Percentiles rank a stretch among this genome's conserved stretches.
Conservation (phyloP, 2,329 filamentous ascomycete species). For the Sporothrix brasiliensis region DNA sequence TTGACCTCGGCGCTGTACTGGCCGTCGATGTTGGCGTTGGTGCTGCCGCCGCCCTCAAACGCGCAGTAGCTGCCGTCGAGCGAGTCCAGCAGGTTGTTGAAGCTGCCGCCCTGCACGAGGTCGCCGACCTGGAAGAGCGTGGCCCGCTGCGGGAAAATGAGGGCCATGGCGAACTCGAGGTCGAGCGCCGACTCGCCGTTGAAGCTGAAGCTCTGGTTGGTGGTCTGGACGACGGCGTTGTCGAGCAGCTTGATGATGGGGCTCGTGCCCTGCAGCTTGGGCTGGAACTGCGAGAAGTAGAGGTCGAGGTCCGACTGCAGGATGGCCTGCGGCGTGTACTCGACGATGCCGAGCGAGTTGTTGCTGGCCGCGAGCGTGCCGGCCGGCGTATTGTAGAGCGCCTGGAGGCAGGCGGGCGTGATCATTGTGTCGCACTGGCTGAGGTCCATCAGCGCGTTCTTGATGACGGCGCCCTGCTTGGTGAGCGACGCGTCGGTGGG, state of each 20-base stretch:
- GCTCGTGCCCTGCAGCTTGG: slow-evolving; percentile 46
- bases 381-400: slow-evolving; percentile 51
- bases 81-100: slow-evolving; percentile 45
- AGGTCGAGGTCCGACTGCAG: slow-evolving; percentile 54
- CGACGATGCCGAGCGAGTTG: slow-evolving; percentile 59
- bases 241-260: slow-evolving; percentile 45
- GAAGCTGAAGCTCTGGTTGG: slow-evolving; percentile 46
- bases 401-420: slow-evolving; percentile 59
- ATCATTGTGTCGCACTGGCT: slow-evolving; percentile 57
- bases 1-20: slow-evolving; percentile 46
- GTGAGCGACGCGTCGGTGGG: slow-evolving; percentile 39
- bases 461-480: slow-evolving; percentile 41
- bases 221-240: slow-evolving; percentile 43
- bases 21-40: slow-evolving; percentile 39
- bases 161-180: slow-evolving; percentile 47
- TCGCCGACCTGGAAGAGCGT: slow-evolving; percentile 55
- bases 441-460: slow-evolving; percentile 42
- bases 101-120: slow-evolving; percentile 40
- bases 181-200: slow-evolving; percentile 46
- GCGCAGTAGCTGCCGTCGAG: slow-evolving; percentile 52
- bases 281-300: slow-evolving; percentile 52
- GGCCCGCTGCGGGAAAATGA: slow-evolving; percentile 56
- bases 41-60: slow-evolving; percentile 47
- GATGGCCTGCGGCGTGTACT: slow-evolving; percentile 59
- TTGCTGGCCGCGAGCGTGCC: slow-evolving; percentile 43